Percentiles rank a stretch among this genome's conserved stretches.
These are phyloP conservation scores for Globisporangium heterothallicum DNA, from an alignment of 352 stramenopile genomes.

Conservation along the genomic window DNA sequence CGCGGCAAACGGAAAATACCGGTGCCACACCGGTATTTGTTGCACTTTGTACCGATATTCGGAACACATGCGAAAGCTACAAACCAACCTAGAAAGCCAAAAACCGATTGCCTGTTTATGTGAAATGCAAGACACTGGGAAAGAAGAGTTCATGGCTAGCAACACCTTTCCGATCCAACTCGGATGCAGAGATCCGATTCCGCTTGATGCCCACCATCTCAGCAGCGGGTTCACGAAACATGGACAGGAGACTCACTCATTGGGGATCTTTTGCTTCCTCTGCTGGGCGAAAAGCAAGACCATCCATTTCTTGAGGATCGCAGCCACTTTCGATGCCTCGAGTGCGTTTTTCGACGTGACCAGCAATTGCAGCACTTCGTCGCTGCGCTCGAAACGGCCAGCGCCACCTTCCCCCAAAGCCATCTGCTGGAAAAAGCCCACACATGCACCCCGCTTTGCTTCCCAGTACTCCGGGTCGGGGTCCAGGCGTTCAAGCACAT, in stretches of 20 bases:
- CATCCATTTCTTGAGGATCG: slow-evolving; percentile 41
- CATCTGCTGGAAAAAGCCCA: slow-evolving; percentile 60
- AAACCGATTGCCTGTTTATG: too few species aligned
- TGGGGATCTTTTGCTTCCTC: background rate
- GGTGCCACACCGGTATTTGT: background rate
- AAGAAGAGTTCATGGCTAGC: too few species aligned
- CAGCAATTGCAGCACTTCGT: slow-evolving; percentile 52
- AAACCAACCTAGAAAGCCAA: too few species aligned
- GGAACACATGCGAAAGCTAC: too few species aligned
- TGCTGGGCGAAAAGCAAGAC: background rate
- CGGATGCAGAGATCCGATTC: too few species aligned
- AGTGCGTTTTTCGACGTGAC: slow-evolving; percentile 46
- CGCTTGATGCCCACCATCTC: too few species aligned
- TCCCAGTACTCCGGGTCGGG: slow-evolving; percentile 72
- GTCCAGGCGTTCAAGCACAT: slow-evolving; percentile 68
- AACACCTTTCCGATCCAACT: too few species aligned
- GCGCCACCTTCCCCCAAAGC: slow-evolving; percentile 25
- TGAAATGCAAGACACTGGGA: too few species aligned
- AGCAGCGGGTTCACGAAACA: too few species aligned
- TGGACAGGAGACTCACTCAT: too few species aligned
- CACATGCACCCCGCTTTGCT: slow-evolving; percentile 60
- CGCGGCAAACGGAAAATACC: background rate
- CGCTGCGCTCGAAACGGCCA: slow-evolving; percentile 16
- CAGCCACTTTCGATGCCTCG: slow-evolving; percentile 40
- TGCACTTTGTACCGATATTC: too few species aligned